Percentiles rank a stretch among this genome's conserved stretches.
phyloP scores from a whole-genome alignment of 1,284 basidiomycete species.

The Puccinia horiana region DNA sequence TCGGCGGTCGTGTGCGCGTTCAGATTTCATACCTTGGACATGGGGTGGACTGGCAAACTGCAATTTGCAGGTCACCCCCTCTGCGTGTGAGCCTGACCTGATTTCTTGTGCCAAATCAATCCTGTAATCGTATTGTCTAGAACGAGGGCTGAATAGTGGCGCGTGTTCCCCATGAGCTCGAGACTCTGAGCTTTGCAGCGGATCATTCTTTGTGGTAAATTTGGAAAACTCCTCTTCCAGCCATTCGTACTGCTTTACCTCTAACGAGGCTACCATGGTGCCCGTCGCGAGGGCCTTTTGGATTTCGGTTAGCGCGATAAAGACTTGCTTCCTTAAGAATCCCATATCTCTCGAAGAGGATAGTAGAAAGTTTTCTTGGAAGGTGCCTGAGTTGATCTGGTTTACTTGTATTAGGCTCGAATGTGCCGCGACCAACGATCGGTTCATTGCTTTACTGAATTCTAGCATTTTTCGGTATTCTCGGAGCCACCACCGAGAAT shows the following conservation, averaged over 20 bases:
- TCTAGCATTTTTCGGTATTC: constrained; percentile 57
- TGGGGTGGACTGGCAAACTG: neutral
- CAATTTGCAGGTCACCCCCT: neutral
- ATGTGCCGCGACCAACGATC: constrained; percentile 57
- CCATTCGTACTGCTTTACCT: constrained; percentile 30
- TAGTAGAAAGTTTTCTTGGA: constrained; percentile 55
- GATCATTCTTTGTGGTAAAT: neutral
- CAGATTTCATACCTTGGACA: neutral
- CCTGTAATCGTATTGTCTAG: neutral
- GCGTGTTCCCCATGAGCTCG: neutral
- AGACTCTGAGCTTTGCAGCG: neutral
- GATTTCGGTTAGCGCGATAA: constrained; percentile 56
- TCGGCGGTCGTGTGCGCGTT: neutral
- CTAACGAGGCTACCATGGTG: neutral
- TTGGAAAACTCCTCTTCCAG: neutral
- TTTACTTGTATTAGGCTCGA: constrained; percentile 55
- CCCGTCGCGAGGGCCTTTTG: constrained; percentile 34
- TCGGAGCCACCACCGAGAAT: constrained; percentile 56
- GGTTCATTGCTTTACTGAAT: constrained; percentile 56
- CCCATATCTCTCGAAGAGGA: constrained; percentile 55
- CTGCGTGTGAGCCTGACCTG: neutral
- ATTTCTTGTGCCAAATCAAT: neutral
- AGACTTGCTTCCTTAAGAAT: constrained; percentile 54
- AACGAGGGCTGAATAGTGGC: constrained; percentile 23
- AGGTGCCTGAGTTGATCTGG: constrained; percentile 54